Base-by-base conservation (phyloP, 2,329 filamentous ascomycete genomes). In the Cercospora sp. region DNA sequence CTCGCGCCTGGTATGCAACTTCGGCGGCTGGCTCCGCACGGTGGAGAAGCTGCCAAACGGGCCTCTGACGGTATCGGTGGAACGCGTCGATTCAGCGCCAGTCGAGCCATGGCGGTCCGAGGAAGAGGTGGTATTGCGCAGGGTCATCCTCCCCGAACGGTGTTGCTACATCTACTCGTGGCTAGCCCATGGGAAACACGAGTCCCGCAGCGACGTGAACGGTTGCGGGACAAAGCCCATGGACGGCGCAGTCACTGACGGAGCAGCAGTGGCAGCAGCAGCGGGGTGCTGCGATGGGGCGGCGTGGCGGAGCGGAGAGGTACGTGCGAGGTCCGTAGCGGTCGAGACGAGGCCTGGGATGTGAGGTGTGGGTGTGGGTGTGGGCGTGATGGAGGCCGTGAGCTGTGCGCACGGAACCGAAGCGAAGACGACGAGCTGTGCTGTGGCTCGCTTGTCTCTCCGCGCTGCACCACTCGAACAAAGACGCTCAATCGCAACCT, bases 71-170 rank as follows among this genome's bases (percentile, higher is more conserved):
- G 90, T 93, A 75, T 87, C 86, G 76, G 84, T 86, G 69, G 89
- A 91, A 74, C 86, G 86, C 80, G 86, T 87, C 82, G 89, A 91
- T 75, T 88, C 86, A 76, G 86, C 87, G 81, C 86, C 87, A 72
- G 85, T 82, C 72, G 88, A 89, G 82, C 86, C 89, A 85, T 90
- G 86, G 81, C 88, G 89, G 80, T 84, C 83, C 75, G 81, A 80
- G 75, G 83, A 82, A 42, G 70, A 64, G 64, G 57, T 67, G 60
- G 61, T 67, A 60, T 67, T 69, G 65, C 70, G 71, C 65, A 72
- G 68, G 65, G 63, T 70, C 70, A 72, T 73, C 67, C 70, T 72
- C 70, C 66, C 51, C 62, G 36, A 39, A 31, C 45, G 51, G 48
- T 26, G n/a, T 28, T 42, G 28, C 20, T 64, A 67, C 64, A 66